A percentile compares a stretch with the other conserved stretches of the same genome.
Evolutionary conservation across 2,329 filamentous ascomycete genomes (phyloP).

Genomic region (Plenodomus biglobosus): DNA sequence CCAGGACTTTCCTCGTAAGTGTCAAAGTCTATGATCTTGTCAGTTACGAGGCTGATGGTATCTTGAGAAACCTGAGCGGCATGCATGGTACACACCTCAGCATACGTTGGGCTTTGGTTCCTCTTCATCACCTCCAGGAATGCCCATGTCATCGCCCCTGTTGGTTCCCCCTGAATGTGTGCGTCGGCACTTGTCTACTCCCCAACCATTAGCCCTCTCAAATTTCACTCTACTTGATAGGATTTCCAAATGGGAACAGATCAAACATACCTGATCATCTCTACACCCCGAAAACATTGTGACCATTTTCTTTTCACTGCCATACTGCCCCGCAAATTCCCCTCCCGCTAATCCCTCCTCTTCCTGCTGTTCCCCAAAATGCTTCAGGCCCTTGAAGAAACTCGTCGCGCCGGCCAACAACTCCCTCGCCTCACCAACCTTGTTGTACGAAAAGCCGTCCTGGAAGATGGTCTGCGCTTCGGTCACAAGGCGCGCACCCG

Average conservation of each 20-base stretch:
- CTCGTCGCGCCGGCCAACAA: constrained; percentile 56
- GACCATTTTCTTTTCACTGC: constrained; percentile 50
- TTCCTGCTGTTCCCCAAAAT: constrained; percentile 47
- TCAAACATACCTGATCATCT: constrained; percentile 47
- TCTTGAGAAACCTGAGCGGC: neutral
- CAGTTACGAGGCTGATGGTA: neutral
- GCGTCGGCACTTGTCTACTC: constrained; percentile 51
- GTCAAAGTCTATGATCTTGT: constrained; percentile 36
- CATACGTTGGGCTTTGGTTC: constrained; percentile 43
- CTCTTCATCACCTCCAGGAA: constrained; percentile 50
- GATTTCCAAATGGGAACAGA: neutral
- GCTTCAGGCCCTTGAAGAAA: constrained; percentile 57
- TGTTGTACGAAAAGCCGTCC: constrained; percentile 54
- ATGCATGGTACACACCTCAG: constrained; percentile 44
- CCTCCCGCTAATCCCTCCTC: constrained; percentile 47
- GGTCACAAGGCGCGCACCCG: constrained; percentile 53
- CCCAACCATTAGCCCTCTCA: neutral
- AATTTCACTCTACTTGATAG: neutral
- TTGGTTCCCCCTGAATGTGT: constrained; percentile 47
- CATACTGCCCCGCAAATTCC: constrained; percentile 49
- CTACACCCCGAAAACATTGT: constrained; percentile 56
- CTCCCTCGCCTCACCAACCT: constrained; percentile 54
- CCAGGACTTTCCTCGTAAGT: constrained; percentile 44
- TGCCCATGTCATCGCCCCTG: constrained; percentile 54
- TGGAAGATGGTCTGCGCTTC: constrained; percentile 55